phyloP scores from a whole-genome alignment of 1,284 basidiomycete species.

The Neonothopanus nambi region DNA sequence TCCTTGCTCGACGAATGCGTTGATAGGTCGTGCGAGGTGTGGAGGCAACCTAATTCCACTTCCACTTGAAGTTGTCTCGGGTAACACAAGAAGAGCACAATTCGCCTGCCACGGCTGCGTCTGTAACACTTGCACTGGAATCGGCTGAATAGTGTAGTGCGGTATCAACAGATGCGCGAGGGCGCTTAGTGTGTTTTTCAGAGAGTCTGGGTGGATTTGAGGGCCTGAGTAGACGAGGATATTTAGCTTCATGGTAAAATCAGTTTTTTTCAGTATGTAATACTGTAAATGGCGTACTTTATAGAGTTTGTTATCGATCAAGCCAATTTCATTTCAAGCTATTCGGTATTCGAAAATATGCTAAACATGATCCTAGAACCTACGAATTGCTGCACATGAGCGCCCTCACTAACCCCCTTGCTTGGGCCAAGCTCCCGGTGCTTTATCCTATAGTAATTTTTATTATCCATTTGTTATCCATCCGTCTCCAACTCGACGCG shows the following conservation, averaged over 20 bases:
- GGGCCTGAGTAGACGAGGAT: slow-evolving; percentile 81
- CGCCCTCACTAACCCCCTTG: too few species aligned
- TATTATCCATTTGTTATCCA: too few species aligned
- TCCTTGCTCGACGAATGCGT: slow-evolving; percentile 65
- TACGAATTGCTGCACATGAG: too few species aligned
- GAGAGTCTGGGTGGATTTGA: slow-evolving; percentile 60
- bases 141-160: slow-evolving; percentile 76
- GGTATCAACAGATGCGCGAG: slow-evolving; percentile 66
- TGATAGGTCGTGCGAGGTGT: slow-evolving; percentile 51
- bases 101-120: slow-evolving; percentile 74
- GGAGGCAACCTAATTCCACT: slow-evolving; percentile 48
- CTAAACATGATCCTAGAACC: too few species aligned
- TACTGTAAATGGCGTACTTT: too few species aligned
- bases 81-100: slow-evolving; percentile 80
- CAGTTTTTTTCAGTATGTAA: too few species aligned
- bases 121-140: slow-evolving; percentile 57
- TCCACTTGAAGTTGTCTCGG: slow-evolving; percentile 38
- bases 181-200: slow-evolving; percentile 53
- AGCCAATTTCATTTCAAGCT: too few species aligned
- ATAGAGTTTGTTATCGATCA: too few species aligned
- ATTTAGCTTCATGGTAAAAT: slow-evolving; percentile 50
- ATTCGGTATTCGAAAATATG: too few species aligned
- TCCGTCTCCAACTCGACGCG: too few species aligned
- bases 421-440: too few species aligned
- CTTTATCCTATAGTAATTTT: too few species aligned